Conservation (phyloP, 139 green algal species). For the Micractinium conductrix region DNA sequence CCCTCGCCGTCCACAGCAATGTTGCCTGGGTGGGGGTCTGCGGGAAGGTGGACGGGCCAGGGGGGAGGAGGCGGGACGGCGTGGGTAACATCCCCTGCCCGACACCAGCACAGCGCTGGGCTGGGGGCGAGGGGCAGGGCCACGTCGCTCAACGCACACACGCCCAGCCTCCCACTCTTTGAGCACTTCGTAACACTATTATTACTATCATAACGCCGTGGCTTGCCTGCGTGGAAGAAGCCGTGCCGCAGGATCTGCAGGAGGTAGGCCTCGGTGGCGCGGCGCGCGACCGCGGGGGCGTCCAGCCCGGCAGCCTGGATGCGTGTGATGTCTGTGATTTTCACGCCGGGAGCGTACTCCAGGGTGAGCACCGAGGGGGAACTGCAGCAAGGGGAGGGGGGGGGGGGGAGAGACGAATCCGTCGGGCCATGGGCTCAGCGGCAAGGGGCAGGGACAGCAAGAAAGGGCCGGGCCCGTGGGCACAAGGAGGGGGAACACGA, state of each 20-base stretch:
- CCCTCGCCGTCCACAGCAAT: slow-evolving; percentile 41
- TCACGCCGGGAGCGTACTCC: slow-evolving; percentile 94
- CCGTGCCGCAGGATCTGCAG: slow-evolving; percentile 64
- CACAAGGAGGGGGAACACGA: no score
- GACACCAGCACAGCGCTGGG: no score
- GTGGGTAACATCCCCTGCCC: no score
- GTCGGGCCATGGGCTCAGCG: no score
- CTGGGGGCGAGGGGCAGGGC: no score
- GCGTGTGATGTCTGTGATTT: slow-evolving; percentile 73
- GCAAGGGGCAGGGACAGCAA: no score
- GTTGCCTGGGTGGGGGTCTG: slow-evolving; percentile 52
- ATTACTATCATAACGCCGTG: no score
- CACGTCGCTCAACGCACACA: no score
- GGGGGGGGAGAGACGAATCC: no score
- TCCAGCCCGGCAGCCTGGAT: slow-evolving; percentile 62
- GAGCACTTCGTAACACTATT: no score
- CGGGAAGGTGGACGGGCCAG: background rate
- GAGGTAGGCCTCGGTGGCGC: slow-evolving; percentile 63
- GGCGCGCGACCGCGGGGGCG: slow-evolving; percentile 39
- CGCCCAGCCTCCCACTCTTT: no score
- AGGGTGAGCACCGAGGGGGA: slow-evolving; percentile 78
- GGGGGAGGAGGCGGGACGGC: background rate
- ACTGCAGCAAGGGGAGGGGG: background rate
- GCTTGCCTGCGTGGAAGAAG: slow-evolving; percentile 61
- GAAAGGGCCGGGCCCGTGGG: no score